phyloP scores from a whole-genome alignment of 805 yeast genomes.

The Lachancea fermentati region DNA sequence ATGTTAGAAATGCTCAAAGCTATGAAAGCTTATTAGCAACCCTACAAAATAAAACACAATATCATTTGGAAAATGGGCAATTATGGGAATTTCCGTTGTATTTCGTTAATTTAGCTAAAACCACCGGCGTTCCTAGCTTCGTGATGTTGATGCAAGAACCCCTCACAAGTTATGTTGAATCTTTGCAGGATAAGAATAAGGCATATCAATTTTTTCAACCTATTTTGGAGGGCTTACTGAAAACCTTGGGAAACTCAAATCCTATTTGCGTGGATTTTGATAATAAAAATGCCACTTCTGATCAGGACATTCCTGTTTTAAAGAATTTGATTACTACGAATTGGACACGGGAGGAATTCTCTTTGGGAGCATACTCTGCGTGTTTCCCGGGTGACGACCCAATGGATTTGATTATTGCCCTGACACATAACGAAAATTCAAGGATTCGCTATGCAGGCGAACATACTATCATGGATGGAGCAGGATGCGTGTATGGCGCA shows the following conservation, averaged over 20 bases:
- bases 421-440: constrained; percentile 51
- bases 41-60: constrained; percentile 5
- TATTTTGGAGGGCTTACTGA: constrained; percentile 26
- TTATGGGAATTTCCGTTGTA: constrained; percentile 59
- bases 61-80: constrained; percentile 4
- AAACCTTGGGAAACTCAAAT: constrained; percentile 13
- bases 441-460: constrained; percentile 82
- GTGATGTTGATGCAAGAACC: constrained; percentile 69
- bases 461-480: constrained; percentile 79
- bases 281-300: background rate
- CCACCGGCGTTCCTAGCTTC: constrained; percentile 47
- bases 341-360: constrained; percentile 78
- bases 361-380: constrained; percentile 79
- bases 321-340: constrained; percentile 45
- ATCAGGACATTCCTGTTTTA: constrained; percentile 31
- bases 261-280: constrained; percentile 10
- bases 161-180: constrained; percentile 54
- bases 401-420: constrained; percentile 51
- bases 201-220: constrained; percentile 61
- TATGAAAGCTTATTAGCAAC: constrained; percentile 14
- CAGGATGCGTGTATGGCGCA: constrained; percentile 92
- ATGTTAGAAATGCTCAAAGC: constrained; percentile 17
- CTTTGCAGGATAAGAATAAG: constrained; percentile 39
- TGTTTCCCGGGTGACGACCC: constrained; percentile 67
- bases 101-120: constrained; percentile 53